phyloP scores from a whole-genome alignment of 441 rosid species.

The Monsonia emarginata region DNA sequence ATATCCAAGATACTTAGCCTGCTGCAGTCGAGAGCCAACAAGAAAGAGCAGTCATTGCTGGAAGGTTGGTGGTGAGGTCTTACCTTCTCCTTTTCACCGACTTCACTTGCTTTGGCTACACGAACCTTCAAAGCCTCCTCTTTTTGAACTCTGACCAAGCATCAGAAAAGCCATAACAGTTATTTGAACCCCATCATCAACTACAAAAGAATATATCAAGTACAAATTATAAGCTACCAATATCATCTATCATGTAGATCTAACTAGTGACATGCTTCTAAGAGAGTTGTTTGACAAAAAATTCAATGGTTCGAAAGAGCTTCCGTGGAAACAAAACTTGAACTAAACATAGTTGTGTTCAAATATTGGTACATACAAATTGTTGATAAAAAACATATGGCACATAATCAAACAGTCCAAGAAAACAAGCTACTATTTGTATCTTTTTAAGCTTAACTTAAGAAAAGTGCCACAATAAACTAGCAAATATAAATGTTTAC shows the following conservation, averaged over 20 bases:
- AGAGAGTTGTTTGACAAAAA: not conserved
- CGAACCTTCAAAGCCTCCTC: slow-evolving; percentile 92
- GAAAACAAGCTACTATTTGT: no score
- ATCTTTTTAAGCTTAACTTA: no score
- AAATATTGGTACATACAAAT: no score
- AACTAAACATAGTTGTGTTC: not conserved
- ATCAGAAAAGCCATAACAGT: not conserved
- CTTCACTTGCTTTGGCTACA: slow-evolving; percentile 67
- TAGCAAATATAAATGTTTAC: not conserved
- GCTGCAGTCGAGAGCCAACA: not conserved
- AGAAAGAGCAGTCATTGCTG: slow-evolving; percentile 1
- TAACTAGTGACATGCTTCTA: not conserved
- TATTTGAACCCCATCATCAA: not conserved
- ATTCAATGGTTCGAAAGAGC: not conserved
- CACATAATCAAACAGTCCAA: no score
- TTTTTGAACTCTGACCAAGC: slow-evolving; percentile 63
- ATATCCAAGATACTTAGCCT: not conserved
- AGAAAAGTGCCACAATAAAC: no score
- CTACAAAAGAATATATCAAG: not conserved
- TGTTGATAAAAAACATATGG: no score
- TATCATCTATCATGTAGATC: not conserved
- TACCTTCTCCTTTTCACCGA: slow-evolving; percentile 82
- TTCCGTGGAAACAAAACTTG: not conserved
- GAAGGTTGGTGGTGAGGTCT: slow-evolving; percentile 7
- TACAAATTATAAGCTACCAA: not conserved